phyloP scores from a whole-genome alignment of 495 filamentous ascomycete species.

The Rusavskia elegans region DNA sequence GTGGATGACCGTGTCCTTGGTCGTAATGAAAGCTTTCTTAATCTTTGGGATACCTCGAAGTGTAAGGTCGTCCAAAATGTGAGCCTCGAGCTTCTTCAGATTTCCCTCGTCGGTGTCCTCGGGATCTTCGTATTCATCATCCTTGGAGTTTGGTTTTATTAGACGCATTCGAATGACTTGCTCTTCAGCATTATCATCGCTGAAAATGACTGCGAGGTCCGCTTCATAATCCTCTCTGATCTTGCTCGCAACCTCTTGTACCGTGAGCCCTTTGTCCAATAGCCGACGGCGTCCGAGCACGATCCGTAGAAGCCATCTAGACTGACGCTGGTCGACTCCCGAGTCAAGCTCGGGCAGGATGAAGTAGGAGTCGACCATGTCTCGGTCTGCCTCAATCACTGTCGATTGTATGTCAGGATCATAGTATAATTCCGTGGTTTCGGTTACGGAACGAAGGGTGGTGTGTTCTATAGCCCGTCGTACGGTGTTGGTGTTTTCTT shows the following conservation, averaged over 20 bases:
- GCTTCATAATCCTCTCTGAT: slow-evolving; percentile 79
- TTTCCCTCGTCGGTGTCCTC: slow-evolving; percentile 77
- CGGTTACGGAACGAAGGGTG: slow-evolving; percentile 79
- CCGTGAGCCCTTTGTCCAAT: slow-evolving; percentile 81
- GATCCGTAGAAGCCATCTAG: slow-evolving; percentile 88
- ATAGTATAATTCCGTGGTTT: slow-evolving; percentile 89
- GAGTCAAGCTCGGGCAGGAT: slow-evolving; percentile 73
- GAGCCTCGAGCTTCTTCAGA: slow-evolving; percentile 75
- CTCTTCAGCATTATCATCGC: slow-evolving; percentile 93
- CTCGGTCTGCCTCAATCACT: slow-evolving; percentile 68
- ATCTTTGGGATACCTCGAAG: slow-evolving; percentile 81
- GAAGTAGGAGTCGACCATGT: slow-evolving; percentile 96
- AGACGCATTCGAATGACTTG: slow-evolving; percentile 89
- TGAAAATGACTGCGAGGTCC: slow-evolving; percentile 87
- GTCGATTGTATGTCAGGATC: slow-evolving; percentile 82
- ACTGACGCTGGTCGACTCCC: slow-evolving; percentile 60
- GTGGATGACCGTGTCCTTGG: slow-evolving; percentile 46
- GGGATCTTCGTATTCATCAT: slow-evolving; percentile 61
- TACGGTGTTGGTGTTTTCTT: slow-evolving; percentile 63
- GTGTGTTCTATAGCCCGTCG: slow-evolving; percentile 88
- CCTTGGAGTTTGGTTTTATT: slow-evolving; percentile 52
- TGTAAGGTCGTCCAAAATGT: slow-evolving; percentile 78
- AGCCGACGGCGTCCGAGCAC: slow-evolving; percentile 85
- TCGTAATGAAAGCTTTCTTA: slow-evolving; percentile 81
- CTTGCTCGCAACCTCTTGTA: slow-evolving; percentile 78